Conservation (phyloP, 2,329 filamentous ascomycete genomes). For the Grosmannia huntii region DNA sequence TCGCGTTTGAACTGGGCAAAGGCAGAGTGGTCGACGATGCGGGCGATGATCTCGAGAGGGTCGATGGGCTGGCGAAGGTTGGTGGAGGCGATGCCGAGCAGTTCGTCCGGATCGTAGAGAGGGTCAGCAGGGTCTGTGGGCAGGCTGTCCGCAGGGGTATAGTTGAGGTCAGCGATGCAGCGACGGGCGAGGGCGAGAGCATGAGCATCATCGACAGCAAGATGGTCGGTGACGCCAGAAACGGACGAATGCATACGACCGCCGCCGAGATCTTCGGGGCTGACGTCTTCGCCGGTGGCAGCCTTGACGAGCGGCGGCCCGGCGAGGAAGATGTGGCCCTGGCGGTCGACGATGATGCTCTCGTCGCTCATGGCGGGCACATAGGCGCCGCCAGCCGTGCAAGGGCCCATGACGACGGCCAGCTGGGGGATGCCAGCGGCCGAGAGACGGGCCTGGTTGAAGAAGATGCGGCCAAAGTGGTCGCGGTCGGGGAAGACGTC, state of each 20-base stretch:
- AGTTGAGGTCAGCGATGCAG: constrained; percentile 82
- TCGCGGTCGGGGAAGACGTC: constrained; percentile 93
- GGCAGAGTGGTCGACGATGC: constrained; percentile 79
- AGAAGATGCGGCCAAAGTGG: constrained; percentile 96
- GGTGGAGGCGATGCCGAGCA: constrained; percentile 78
- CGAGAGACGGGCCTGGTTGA: constrained; percentile 93
- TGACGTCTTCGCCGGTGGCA: constrained; percentile 85
- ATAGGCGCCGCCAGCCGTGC: constrained; percentile 90
- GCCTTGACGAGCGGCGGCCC: constrained; percentile 92
- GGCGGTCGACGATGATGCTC: constrained; percentile 87
- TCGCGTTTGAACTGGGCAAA: constrained; percentile 92
- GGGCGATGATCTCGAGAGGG: constrained; percentile 81
- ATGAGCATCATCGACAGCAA: constrained; percentile 88
- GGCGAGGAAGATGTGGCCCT: constrained; percentile 95
- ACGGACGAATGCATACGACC: constrained; percentile 81
- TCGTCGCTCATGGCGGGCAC: constrained; percentile 97
- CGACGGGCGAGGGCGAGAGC: constrained; percentile 75
- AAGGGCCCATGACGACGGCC: constrained; percentile 92
- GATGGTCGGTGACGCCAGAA: constrained; percentile 88
- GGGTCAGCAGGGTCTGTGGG: constrained; percentile 52
- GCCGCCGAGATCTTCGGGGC: constrained; percentile 80
- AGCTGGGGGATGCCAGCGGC: constrained; percentile 82
- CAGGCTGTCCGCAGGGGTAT: constrained; percentile 22
- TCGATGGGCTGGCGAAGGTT: constrained; percentile 79
- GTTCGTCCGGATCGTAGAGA: constrained; percentile 64